phyloP scores from a whole-genome alignment of 306 rosid species.

The Quercus parvula region DNA sequence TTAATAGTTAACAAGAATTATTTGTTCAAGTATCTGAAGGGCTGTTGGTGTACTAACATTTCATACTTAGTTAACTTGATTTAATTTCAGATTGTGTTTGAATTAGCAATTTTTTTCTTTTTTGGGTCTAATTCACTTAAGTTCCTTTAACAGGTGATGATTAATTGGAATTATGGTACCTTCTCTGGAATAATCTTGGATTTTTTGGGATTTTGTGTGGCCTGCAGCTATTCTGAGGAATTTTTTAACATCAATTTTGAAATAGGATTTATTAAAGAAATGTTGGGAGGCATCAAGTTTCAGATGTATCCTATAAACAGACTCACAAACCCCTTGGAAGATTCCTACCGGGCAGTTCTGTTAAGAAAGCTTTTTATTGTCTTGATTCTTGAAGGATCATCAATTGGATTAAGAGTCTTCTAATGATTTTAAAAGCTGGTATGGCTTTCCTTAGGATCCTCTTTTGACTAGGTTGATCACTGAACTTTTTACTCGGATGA shows the following conservation, averaged over 20 bases:
- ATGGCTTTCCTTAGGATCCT: conserved; percentile 65
- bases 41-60: no score
- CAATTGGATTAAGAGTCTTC: conserved; percentile 56
- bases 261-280: not conserved
- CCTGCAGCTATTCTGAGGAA: conserved; percentile 26
- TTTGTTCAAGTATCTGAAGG: no score
- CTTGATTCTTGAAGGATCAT: conserved; percentile 40
- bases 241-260: not conserved
- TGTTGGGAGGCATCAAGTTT: conserved; percentile 7
- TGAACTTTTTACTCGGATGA: conserved; percentile 58
- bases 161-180: not conserved
- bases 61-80: no score
- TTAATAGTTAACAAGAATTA: no score
- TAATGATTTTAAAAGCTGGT: conserved; percentile 54
- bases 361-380: conserved; percentile 46
- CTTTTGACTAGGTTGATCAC: conserved; percentile 53
- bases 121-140: not conserved
- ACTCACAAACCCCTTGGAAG: conserved; percentile 46
- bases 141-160: not conserved
- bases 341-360: conserved; percentile 52
- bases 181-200: not conserved
- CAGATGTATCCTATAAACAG: conserved; percentile 5
- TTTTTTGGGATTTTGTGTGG: conserved; percentile 15
- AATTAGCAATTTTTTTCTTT: not conserved
- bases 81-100: no score